Conservation (phyloP, 2,329 filamentous ascomycete species). For the Calonectria pteridis region DNA sequence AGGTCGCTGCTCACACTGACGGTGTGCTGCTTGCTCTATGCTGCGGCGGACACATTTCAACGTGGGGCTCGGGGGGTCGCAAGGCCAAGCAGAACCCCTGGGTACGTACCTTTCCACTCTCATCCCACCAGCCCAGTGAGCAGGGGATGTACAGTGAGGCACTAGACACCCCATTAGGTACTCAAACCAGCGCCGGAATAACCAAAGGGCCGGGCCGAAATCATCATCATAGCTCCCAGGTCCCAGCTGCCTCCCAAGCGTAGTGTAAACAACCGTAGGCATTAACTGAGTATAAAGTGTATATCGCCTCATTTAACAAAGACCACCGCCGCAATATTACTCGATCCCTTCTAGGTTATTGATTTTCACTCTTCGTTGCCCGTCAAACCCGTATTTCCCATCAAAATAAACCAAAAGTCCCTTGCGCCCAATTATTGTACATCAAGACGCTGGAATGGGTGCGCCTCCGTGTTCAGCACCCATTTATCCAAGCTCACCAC, state of each 20-base stretch:
- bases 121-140: not conserved
- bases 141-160: not conserved
- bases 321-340: not conserved
- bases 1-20: constrained; percentile 37
- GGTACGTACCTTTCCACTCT: constrained; percentile 32
- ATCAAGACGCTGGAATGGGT: constrained; percentile 56
- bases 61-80: constrained; percentile 39
- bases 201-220: constrained; percentile 26
- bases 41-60: constrained; percentile 46
- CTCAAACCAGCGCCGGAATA: constrained; percentile 20
- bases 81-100: constrained; percentile 26
- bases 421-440: constrained; percentile 28
- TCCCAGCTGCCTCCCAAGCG: not conserved
- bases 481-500: constrained; percentile 72
- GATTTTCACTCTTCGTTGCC: not conserved
- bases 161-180: not conserved
- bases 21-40: constrained; percentile 41
- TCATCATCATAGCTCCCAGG: not conserved
- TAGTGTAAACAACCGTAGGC: not conserved
- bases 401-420: not conserved
- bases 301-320: not conserved
- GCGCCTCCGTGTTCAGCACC: constrained; percentile 71
- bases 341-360: not conserved
- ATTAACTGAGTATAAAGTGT: constrained; percentile 8
- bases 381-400: not conserved